These are phyloP conservation scores for Colletotrichum truncatum DNA, from an alignment of 2,329 filamentous ascomycete genomes.

Conservation along the genomic window DNA sequence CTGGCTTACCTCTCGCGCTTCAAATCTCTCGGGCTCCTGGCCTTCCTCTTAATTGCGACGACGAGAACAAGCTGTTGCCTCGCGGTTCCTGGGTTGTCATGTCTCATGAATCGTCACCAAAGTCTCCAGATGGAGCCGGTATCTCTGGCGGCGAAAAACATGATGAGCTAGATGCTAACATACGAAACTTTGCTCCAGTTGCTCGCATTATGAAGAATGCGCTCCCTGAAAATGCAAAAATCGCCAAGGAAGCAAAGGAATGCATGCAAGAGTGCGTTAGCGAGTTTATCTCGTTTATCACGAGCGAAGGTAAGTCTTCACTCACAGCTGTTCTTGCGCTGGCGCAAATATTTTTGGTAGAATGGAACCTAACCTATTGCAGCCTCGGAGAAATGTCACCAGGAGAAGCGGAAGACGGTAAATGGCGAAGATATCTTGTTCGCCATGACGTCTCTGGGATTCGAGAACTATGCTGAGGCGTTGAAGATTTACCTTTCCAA, in stretches of 20 bases:
- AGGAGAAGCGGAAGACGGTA: constrained; percentile 99
- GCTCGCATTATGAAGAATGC: constrained; percentile 99
- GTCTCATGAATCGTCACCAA: constrained; percentile 66
- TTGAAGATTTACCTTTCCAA: constrained; percentile 98
- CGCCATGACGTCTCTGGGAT: constrained; percentile 98
- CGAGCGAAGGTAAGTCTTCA: constrained; percentile 85
- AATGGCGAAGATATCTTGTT: constrained; percentile 99
- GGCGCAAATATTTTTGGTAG: constrained; percentile 22
- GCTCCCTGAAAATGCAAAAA: constrained; percentile 97
- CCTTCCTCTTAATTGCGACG: constrained; percentile 13
- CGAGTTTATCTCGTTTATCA: constrained; percentile 99
- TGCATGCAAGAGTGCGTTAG: constrained; percentile 99
- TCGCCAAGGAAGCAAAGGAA: constrained; percentile 98
- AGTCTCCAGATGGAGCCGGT: constrained; percentile 58
- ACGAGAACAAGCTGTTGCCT: not conserved
- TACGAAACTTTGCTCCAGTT: constrained; percentile 93
- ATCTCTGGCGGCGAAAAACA: constrained; percentile 57
- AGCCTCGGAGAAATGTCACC: constrained; percentile 99
- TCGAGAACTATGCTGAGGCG: constrained; percentile 98
- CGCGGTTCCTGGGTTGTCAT: constrained; percentile 51
- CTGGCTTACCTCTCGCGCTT: not conserved
- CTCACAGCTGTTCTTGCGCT: not conserved
- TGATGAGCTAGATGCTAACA: constrained; percentile 85
- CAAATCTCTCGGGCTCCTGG: constrained; percentile 14
- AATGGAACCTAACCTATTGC: constrained; percentile 39